phyloP scores from a whole-genome alignment of 2,329 filamentous ascomycete species.

The Aspergillus melleus region DNA sequence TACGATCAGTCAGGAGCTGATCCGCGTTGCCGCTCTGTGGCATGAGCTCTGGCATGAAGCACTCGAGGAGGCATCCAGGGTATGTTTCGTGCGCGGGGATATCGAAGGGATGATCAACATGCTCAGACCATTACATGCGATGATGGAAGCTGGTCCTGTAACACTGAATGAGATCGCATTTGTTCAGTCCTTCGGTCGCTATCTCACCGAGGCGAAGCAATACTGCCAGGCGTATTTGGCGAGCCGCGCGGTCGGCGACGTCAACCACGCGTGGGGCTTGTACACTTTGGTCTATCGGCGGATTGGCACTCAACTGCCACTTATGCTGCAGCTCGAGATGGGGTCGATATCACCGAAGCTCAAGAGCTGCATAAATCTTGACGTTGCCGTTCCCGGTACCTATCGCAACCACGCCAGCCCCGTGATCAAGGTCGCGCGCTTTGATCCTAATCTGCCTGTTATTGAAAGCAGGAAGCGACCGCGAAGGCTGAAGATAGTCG shows the following conservation, averaged over 20 bases:
- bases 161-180: constrained; percentile 96
- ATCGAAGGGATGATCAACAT: constrained; percentile 96
- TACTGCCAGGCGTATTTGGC: constrained; percentile 92
- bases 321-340: constrained; percentile 59
- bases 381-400: constrained; percentile 92
- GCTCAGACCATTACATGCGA: constrained; percentile 84
- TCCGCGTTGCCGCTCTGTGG: constrained; percentile 95
- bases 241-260: constrained; percentile 83
- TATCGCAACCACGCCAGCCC: constrained; percentile 75
- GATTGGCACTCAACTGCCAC: constrained; percentile 84
- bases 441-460: constrained; percentile 85
- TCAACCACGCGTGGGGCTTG: constrained; percentile 98
- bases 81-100: constrained; percentile 97
- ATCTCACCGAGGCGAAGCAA: constrained; percentile 89
- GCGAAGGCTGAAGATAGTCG: constrained; percentile 81
- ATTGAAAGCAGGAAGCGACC: constrained; percentile 97
- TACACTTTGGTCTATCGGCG: constrained; percentile 98
- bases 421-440: constrained; percentile 81
- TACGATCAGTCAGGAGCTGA: constrained; percentile 91
- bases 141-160: constrained; percentile 86
- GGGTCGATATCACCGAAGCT: constrained; percentile 90
- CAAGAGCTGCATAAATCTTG: constrained; percentile 78
- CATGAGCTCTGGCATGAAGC: constrained; percentile 99
- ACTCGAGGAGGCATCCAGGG: constrained; percentile 87
- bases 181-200: constrained; percentile 92